phyloP scores from a whole-genome alignment of 164 flowering plant species.

The Brasenia schreberi region DNA sequence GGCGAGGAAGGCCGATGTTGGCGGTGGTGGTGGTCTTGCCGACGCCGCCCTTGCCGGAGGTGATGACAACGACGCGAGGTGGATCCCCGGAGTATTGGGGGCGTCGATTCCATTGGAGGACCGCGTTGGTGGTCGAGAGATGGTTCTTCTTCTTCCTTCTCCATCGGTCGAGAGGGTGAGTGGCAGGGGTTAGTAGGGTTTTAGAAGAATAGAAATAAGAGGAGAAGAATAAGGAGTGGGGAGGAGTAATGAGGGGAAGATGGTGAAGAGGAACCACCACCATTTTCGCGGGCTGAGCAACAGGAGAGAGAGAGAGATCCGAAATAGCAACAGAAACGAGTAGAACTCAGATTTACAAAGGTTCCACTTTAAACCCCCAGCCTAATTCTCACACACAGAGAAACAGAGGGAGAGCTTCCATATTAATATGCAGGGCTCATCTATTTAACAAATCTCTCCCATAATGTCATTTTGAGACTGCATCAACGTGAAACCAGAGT shows the following conservation, averaged over 20 bases:
- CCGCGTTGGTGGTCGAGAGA: constrained; percentile 18
- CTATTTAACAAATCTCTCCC: no score
- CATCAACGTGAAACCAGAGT: no score
- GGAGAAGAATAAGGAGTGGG: not conserved
- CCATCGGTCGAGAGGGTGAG: constrained; percentile 3
- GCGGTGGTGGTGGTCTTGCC: constrained; percentile 99
- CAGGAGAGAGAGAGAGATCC: not conserved
- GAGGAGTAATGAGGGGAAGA: constrained; percentile 9
- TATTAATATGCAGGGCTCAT: no score
- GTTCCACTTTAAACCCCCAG: no score
- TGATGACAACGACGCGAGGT: constrained; percentile 88
- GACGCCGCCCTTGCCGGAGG: constrained; percentile 99
- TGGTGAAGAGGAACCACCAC: constrained; percentile 12
- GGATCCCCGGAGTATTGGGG: constrained; percentile 70
- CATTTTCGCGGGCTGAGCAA: not conserved
- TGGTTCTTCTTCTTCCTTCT: constrained; percentile 2
- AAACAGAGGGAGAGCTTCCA: not conserved
- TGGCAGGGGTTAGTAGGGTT: constrained; percentile 6
- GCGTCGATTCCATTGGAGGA: constrained; percentile 77
- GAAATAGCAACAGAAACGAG: not conserved
- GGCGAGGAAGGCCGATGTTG: constrained; percentile 80
- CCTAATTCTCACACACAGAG: no score
- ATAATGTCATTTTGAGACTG: no score
- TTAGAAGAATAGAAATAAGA: constrained; percentile 4
- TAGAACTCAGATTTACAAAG: no score